Evolutionary conservation across 495 filamentous ascomycete genomes (phyloP).

Genomic region (Aspergillus homomorphus): DNA sequence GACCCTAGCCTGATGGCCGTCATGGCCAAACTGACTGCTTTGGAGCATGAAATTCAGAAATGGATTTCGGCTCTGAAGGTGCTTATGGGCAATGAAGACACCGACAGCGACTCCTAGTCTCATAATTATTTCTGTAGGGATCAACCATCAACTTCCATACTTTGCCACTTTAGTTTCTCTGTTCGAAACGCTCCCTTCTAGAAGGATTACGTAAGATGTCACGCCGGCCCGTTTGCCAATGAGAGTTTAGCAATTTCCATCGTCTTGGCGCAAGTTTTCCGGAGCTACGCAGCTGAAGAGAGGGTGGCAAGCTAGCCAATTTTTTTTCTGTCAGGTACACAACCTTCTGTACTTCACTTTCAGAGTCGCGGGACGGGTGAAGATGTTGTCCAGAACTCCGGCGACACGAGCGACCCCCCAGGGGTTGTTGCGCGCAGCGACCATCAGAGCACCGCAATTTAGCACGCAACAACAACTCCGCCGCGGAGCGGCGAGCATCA

Average conservation of each 20-base stretch:
- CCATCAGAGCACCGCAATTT: conserved; percentile 15
- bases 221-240: conserved; percentile 28
- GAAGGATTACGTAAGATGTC: conserved; percentile 18
- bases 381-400: conserved; percentile 37
- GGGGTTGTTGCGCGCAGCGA: conserved; percentile 25
- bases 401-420: conserved; percentile 30
- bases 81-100: conserved; percentile 67
- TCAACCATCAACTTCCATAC: background rate
- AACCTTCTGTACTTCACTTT: conserved; percentile 8
- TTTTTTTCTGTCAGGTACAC: conserved; percentile 13
- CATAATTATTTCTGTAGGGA: background rate
- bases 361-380: conserved; percentile 16
- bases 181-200: background rate
- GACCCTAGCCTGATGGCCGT: conserved; percentile 87
- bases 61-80: conserved; percentile 70
- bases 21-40: conserved; percentile 78
- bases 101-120: conserved; percentile 34
- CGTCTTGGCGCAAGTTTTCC: conserved; percentile 38
- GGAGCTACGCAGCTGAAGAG: conserved; percentile 7
- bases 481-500: conserved; percentile 25
- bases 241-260: conserved; percentile 25
- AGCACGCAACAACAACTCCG: conserved; percentile 31
- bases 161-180: background rate
- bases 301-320: background rate
- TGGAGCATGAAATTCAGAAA: conserved; percentile 69